Base-by-base conservation (phyloP, 257 asterid species). In the Nicotiana noctiflora region DNA sequence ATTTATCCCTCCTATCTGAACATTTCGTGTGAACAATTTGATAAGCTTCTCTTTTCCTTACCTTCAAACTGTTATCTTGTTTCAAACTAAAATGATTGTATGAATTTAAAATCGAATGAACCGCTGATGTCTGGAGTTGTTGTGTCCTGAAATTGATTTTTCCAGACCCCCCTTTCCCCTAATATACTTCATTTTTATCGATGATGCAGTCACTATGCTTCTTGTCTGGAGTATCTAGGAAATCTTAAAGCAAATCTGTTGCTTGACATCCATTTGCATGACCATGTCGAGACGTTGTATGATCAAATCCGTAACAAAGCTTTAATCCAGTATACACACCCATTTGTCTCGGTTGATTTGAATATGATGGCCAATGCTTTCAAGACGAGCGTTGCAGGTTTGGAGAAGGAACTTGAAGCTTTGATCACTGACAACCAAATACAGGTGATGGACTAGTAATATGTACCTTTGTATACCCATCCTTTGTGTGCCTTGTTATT, bases 321-420 rank as follows among this genome's bases (percentile, higher is more conserved):
- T 76, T 93, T 96, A 81, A 94, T 94, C 79, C 99, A 96, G 89
- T 96, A 94, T 86, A 96, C 98, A 6, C 91, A 89, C 79, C 99
- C 98, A 11, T 96, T 94, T 80, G 90, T 94, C 83, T 96, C 99
- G 51, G 99, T 94, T 68, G 98, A 94, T 86, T 91, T 96, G 62
- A 85, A 84, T 67, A 91, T 90, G 98, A 96, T 96, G 99, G 99
- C 98, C 77, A 88, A 88, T 86, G 99, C 99, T 82, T 94, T 96
- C 85, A 92, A 92, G 84, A 90, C 98, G 15, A 92, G 86, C 56
- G 78, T 93, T 63, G 12, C 93, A 0, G 96, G 92, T 75, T 87
- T 96, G 88, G 95, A 90, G 94, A 96, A 94, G 81, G 99, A 96
- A 84, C 98, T 96, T 27, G 99, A 90, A 88, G 86, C 94, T 74